These are phyloP conservation scores for Entomortierella chlamydospora DNA, from an alignment of 192 early-diverging fungal species.

Conservation along the genomic window DNA sequence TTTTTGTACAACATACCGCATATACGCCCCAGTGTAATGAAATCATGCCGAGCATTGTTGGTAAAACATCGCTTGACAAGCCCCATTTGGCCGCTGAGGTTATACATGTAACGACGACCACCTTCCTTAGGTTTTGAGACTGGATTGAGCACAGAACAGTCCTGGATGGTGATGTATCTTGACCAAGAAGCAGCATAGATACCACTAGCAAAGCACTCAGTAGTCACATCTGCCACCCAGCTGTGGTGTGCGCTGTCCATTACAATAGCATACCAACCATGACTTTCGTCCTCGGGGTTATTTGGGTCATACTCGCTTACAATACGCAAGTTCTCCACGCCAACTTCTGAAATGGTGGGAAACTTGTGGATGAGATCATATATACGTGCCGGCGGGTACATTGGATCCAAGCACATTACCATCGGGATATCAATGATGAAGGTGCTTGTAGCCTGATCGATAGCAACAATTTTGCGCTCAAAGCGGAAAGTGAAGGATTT, in stretches of 20 bases:
- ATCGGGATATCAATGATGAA: slow-evolving; percentile 46
- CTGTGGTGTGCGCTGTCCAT: slow-evolving; percentile 33
- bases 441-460: slow-evolving; percentile 29
- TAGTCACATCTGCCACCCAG: slow-evolving; percentile 52
- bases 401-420: slow-evolving; percentile 50
- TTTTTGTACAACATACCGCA: slow-evolving; percentile 18
- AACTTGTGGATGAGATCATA: slow-evolving; percentile 48
- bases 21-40: slow-evolving; percentile 37
- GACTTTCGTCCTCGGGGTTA: slow-evolving; percentile 41
- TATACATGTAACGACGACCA: slow-evolving; percentile 52
- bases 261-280: slow-evolving; percentile 47
- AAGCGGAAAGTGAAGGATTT: slow-evolving; percentile 49
- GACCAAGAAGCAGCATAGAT: slow-evolving; percentile 42
- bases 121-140: slow-evolving; percentile 44
- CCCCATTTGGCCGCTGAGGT: slow-evolving; percentile 49
- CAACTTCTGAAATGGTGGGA: slow-evolving; percentile 34
- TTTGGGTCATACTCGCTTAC: slow-evolving; percentile 20
- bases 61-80: slow-evolving; percentile 51
- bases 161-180: slow-evolving; percentile 43
- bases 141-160: slow-evolving; percentile 45
- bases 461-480: slow-evolving; percentile 45
- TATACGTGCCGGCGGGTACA: slow-evolving; percentile 42
- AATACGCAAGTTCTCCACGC: slow-evolving; percentile 43
- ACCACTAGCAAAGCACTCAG: slow-evolving; percentile 39
- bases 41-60: slow-evolving; percentile 45